Evolutionary conservation across 768 basidiomycete genomes (phyloP).

Genomic region (Tremella fuciformis): DNA sequence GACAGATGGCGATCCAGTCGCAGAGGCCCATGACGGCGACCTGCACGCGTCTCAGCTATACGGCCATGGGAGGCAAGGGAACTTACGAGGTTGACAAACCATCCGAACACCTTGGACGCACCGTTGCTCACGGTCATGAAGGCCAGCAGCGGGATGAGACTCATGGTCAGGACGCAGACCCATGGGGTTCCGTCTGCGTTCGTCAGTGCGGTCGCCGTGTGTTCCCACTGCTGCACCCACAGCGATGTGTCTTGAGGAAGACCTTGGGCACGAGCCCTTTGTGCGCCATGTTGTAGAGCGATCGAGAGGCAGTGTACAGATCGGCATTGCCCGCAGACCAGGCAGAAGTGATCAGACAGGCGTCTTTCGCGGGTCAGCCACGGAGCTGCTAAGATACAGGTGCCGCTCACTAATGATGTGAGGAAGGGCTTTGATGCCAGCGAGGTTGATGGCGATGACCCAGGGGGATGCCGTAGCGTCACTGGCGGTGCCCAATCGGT

Average conservation of each 20-base stretch:
- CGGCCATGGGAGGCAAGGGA: not conserved
- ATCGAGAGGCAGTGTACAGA: constrained; percentile 1
- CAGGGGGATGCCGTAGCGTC: constrained; percentile 38
- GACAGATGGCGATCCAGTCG: constrained; percentile 44
- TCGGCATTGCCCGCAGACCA: constrained; percentile 60
- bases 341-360: not conserved
- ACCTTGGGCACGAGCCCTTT: not conserved
- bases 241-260: not conserved
- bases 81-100: not conserved
- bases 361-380: not conserved
- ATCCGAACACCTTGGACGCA: not conserved
- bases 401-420: constrained; percentile 38
- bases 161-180: not conserved
- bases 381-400: not conserved
- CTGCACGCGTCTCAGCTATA: not conserved
- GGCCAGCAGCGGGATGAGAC: not conserved
- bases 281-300: not conserved
- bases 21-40: constrained; percentile 36
- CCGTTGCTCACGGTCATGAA: not conserved
- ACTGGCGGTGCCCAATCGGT: constrained; percentile 28
- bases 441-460: constrained; percentile 26
- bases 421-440: constrained; percentile 41
- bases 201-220: not conserved
- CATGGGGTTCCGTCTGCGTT: not conserved
- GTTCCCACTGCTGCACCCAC: not conserved